phyloP scores from a whole-genome alignment of 768 basidiomycete species.

The Podaxis mareebaensis region DNA sequence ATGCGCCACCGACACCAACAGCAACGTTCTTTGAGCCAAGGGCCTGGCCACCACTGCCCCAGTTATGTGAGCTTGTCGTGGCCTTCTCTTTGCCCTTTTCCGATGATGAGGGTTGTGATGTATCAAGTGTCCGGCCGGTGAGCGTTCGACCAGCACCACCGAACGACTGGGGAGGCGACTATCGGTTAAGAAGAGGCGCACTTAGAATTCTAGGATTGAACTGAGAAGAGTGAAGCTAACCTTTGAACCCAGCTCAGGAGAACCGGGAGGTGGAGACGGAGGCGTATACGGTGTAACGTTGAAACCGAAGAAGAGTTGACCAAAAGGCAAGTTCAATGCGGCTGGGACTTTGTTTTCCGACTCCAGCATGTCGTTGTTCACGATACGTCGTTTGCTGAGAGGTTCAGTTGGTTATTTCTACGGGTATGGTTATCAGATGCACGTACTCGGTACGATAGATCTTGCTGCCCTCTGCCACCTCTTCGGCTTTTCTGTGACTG shows the following conservation, averaged over 20 bases:
- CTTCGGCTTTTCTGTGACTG: slow-evolving; percentile 78
- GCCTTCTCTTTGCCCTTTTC: slow-evolving; percentile 56
- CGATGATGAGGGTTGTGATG: slow-evolving; percentile 31
- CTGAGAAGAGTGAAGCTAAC: slow-evolving; percentile 18
- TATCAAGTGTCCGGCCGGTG: slow-evolving; percentile 46
- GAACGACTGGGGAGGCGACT: slow-evolving; percentile 51
- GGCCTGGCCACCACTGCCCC: slow-evolving; percentile 51
- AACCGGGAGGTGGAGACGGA: slow-evolving; percentile 36
- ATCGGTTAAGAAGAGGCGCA: neutral
- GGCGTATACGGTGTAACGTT: slow-evolving; percentile 71
- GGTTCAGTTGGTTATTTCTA: slow-evolving; percentile 4
- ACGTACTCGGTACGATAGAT: slow-evolving; percentile 90
- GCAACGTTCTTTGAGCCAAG: slow-evolving; percentile 43
- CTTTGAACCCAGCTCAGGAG: slow-evolving; percentile 33
- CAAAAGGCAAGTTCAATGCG: slow-evolving; percentile 86
- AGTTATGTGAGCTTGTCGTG: slow-evolving; percentile 35
- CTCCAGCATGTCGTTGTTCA: slow-evolving; percentile 79
- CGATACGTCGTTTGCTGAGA: slow-evolving; percentile 74
- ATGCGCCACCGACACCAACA: slow-evolving; percentile 57
- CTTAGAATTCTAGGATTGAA: slow-evolving; percentile 8
- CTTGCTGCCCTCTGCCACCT: slow-evolving; percentile 78
- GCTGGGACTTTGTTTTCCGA: slow-evolving; percentile 82
- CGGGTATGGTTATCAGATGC: neutral
- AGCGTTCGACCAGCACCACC: slow-evolving; percentile 69
- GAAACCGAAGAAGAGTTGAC: slow-evolving; percentile 97